Conservation (phyloP, 2,329 filamentous ascomycete species). For the Fusarium sp. region DNA sequence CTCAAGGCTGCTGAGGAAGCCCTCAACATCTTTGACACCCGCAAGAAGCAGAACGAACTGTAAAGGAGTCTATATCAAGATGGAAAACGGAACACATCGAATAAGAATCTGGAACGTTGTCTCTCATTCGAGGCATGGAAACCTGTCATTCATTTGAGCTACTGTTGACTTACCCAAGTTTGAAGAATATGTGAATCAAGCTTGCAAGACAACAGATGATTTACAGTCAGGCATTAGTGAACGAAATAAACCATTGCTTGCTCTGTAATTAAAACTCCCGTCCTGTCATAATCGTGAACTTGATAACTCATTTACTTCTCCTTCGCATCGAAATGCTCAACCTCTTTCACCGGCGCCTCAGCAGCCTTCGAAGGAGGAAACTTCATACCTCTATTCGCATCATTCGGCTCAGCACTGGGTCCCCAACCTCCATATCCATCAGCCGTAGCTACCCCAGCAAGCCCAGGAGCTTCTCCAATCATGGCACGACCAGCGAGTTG, state of each 20-base stretch:
- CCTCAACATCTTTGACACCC: slow-evolving; percentile 79
- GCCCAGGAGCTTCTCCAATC: slow-evolving; percentile 49
- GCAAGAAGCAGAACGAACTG: slow-evolving; percentile 81
- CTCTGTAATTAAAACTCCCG: not conserved
- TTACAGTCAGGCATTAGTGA: not conserved
- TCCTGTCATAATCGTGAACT: not conserved
- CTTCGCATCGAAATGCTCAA: not conserved
- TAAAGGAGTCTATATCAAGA: slow-evolving; percentile 45
- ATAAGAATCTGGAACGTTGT: slow-evolving; percentile 1
- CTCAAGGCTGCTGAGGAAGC: slow-evolving; percentile 94
- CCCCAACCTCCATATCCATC: slow-evolving; percentile 55
- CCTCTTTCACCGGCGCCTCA: not conserved
- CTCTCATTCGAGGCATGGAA: slow-evolving; percentile 33
- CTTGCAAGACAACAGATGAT: not conserved
- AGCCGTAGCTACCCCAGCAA: slow-evolving; percentile 48
- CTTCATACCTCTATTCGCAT: slow-evolving; percentile 51
- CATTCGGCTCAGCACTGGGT: slow-evolving; percentile 44
- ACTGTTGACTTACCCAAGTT: not conserved
- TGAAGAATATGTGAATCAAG: slow-evolving; percentile 2
- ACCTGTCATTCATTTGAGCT: slow-evolving; percentile 31
- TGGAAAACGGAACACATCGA: not conserved
- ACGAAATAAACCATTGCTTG: slow-evolving; percentile 12
- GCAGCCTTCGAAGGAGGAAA: slow-evolving; percentile 48
- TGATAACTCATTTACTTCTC: slow-evolving; percentile 1
- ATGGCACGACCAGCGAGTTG: slow-evolving; percentile 53